Conservation (phyloP, 2,329 filamentous ascomycete genomes). For the Phoma sp. region DNA sequence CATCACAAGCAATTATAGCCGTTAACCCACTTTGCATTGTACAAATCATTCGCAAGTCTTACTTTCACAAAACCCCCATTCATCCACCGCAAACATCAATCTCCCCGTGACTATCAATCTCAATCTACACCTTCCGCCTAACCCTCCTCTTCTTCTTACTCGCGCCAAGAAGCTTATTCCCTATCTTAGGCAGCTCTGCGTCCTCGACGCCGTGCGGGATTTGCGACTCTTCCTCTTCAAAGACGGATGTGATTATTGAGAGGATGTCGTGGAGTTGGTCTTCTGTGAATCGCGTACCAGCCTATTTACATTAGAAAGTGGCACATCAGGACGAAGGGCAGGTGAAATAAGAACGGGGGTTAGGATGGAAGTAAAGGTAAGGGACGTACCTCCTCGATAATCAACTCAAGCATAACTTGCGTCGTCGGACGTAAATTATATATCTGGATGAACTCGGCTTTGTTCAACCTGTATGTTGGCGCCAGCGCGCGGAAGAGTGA, state of each 20-base stretch:
- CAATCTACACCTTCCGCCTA: conserved; percentile 17
- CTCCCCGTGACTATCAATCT: too few relatives aligned
- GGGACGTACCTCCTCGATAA: conserved; percentile 46
- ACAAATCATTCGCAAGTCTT: too few relatives aligned
- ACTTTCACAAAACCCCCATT: too few relatives aligned
- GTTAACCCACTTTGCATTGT: too few relatives aligned
- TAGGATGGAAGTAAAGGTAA: neutral
- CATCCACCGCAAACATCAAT: too few relatives aligned
- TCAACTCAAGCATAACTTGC: conserved; percentile 41
- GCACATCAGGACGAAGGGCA: too few relatives aligned
- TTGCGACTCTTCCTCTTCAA: conserved; percentile 40
- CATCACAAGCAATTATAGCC: too few relatives aligned
- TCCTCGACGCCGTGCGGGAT: conserved; percentile 41
- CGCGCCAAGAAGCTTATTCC: conserved; percentile 40
- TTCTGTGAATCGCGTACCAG: conserved; percentile 40
- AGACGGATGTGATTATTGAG: conserved; percentile 31
- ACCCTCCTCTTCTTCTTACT: conserved; percentile 33
- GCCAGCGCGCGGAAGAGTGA: conserved; percentile 41
- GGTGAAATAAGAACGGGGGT: neutral
- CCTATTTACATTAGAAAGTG: conserved; percentile 20
- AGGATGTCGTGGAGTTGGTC: conserved; percentile 41
- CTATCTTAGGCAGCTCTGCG: conserved; percentile 36
- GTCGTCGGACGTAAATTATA: conserved; percentile 45
- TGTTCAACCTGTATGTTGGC: conserved; percentile 43
- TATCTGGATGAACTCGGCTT: conserved; percentile 49